These are phyloP conservation scores for Dactylonectria estremocensis DNA, from an alignment of 2,329 filamentous ascomycete species.

Conservation along the genomic window DNA sequence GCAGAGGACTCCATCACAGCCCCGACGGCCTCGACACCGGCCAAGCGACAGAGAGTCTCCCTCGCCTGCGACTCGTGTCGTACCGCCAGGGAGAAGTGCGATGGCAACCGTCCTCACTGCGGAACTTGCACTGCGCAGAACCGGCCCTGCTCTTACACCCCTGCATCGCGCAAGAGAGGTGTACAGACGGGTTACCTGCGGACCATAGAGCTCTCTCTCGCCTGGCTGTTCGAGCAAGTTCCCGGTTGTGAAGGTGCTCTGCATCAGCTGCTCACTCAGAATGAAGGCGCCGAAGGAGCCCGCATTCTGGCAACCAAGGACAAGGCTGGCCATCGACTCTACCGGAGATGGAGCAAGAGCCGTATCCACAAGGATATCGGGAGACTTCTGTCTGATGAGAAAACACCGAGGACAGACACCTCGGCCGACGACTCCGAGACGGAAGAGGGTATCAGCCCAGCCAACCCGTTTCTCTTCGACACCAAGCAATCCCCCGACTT, in stretches of 20 bases:
- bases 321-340: constrained; percentile 68
- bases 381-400: constrained; percentile 67
- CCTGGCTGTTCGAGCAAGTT: constrained; percentile 75
- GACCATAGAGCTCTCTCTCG: constrained; percentile 78
- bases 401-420: constrained; percentile 51
- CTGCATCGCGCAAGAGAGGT: constrained; percentile 82
- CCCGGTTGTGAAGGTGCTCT: constrained; percentile 73
- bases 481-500: constrained; percentile 40
- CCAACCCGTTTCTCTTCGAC: constrained; percentile 37
- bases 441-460: constrained; percentile 48
- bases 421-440: constrained; percentile 54
- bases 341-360: constrained; percentile 75
- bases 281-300: constrained; percentile 58
- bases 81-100: constrained; percentile 79
- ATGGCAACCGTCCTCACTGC: constrained; percentile 77
- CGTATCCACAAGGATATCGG: constrained; percentile 75
- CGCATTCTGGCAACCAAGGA: constrained; percentile 67
- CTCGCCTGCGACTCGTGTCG: constrained; percentile 80
- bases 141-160: constrained; percentile 79
- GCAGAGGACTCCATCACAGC: constrained; percentile 47
- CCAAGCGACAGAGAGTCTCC: constrained; percentile 76
- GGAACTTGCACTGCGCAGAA: constrained; percentile 76
- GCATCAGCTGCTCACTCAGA: constrained; percentile 66
- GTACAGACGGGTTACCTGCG: constrained; percentile 86
- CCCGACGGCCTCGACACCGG: constrained; percentile 43